These are phyloP conservation scores for Ceratobasidium sp. DNA, from an alignment of 1,284 basidiomycete genomes.

Conservation along the genomic window DNA sequence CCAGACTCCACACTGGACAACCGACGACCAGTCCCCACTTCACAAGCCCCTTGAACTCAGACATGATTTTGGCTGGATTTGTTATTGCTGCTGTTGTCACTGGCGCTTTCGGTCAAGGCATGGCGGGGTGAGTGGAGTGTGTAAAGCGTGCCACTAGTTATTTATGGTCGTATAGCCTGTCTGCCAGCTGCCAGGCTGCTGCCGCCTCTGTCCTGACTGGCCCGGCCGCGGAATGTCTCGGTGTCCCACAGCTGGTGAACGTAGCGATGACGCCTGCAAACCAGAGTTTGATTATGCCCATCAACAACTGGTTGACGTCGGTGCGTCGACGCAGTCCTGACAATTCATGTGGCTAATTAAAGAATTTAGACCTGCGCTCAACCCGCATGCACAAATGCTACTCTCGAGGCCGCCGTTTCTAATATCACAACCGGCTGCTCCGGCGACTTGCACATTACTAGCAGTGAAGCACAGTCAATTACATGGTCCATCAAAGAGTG, in stretches of 20 bases:
- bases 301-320: background rate
- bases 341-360: no score
- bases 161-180: no score
- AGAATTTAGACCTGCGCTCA: constrained; percentile 14
- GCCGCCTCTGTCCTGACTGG: background rate
- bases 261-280: background rate
- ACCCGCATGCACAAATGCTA: constrained; percentile 2
- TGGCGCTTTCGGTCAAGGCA: no score
- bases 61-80: no score
- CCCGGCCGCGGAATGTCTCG: background rate
- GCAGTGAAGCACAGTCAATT: background rate
- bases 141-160: no score
- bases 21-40: no score
- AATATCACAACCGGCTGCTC: background rate
- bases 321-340: background rate
- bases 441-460: background rate
- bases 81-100: no score
- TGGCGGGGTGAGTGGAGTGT: no score
- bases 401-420: background rate
- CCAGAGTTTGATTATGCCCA: background rate
- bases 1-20: no score
- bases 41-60: no score
- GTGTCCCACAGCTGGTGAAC: background rate
- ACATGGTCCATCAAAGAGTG: background rate
- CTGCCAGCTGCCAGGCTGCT: no score